Conservation (phyloP, 2,329 filamentous ascomycete genomes). For the Venturia carpophila region DNA sequence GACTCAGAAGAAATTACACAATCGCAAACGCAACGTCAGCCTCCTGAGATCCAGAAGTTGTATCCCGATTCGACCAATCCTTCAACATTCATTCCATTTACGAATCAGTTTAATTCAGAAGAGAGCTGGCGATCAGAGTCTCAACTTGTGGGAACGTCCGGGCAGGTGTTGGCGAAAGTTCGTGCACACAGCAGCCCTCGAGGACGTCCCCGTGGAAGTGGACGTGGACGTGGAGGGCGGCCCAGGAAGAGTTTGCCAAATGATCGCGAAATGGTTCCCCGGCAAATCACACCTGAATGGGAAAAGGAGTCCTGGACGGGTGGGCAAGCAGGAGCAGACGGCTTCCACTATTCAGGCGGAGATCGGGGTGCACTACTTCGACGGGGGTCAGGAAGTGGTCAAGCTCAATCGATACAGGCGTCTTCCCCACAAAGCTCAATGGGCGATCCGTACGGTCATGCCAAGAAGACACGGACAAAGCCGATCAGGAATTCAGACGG, state of each 20-base stretch:
- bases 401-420: constrained; percentile 11
- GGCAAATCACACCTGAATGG: constrained; percentile 34
- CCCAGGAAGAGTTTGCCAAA: constrained; percentile 31
- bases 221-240: constrained; percentile 34
- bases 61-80: constrained; percentile 17
- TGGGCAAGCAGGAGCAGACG: constrained; percentile 31
- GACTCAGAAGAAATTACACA: constrained; percentile 13
- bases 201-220: constrained; percentile 28
- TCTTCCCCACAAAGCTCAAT: constrained; percentile 13
- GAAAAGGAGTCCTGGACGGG: constrained; percentile 33
- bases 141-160: constrained; percentile 6
- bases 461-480: constrained; percentile 44
- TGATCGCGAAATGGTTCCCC: constrained; percentile 23
- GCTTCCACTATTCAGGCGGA: constrained; percentile 27
- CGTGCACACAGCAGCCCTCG: constrained; percentile 7
- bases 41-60: background rate
- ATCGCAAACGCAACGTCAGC: constrained; percentile 12
- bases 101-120: constrained; percentile 12
- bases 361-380: constrained; percentile 25
- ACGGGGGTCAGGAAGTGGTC: constrained; percentile 27
- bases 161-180: background rate
- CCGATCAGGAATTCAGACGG: constrained; percentile 44
- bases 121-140: constrained; percentile 18
- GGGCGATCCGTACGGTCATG: constrained; percentile 32
- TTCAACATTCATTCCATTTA: constrained; percentile 16